These are phyloP conservation scores for Fusarium nygamai DNA, from an alignment of 2,329 filamentous ascomycete species.

Conservation along the genomic window DNA sequence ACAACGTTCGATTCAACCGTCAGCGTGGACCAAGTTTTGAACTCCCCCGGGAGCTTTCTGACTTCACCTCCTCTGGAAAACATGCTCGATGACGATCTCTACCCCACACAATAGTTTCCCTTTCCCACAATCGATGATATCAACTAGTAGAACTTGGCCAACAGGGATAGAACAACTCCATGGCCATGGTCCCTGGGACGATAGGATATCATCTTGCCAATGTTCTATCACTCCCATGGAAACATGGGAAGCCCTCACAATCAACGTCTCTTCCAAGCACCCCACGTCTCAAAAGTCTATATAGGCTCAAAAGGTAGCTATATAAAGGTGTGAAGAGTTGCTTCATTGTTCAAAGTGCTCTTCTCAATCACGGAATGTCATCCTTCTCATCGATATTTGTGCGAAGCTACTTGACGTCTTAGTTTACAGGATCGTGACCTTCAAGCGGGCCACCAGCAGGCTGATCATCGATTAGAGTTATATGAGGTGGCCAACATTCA, in stretches of 20 bases:
- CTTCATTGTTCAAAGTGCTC: neutral
- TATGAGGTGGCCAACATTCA: neutral
- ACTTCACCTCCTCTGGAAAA: neutral
- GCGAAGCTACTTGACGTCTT: neutral
- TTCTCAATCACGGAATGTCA: neutral
- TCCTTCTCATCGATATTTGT: neutral
- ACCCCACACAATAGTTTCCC: too few species aligned
- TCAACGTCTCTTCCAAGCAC: neutral
- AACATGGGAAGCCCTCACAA: neutral
- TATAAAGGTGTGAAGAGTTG: neutral
- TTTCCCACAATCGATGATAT: neutral
- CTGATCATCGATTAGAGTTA: too few species aligned
- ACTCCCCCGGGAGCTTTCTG: neutral
- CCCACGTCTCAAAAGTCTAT: neutral
- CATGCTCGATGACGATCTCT: neutral
- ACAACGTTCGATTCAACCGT: neutral
- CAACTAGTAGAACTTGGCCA: too few species aligned
- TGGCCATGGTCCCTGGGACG: rapidly evolving
- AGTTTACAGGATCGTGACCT: neutral
- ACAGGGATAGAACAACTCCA: neutral
- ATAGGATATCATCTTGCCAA: neutral
- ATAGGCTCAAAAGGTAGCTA: neutral
- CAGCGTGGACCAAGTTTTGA: neutral
- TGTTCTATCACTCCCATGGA: neutral
- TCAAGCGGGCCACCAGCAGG: rapidly evolving